Base-by-base conservation (phyloP, 192 early-diverging fungal genomes). In the Mortierella hygrophila region DNA sequence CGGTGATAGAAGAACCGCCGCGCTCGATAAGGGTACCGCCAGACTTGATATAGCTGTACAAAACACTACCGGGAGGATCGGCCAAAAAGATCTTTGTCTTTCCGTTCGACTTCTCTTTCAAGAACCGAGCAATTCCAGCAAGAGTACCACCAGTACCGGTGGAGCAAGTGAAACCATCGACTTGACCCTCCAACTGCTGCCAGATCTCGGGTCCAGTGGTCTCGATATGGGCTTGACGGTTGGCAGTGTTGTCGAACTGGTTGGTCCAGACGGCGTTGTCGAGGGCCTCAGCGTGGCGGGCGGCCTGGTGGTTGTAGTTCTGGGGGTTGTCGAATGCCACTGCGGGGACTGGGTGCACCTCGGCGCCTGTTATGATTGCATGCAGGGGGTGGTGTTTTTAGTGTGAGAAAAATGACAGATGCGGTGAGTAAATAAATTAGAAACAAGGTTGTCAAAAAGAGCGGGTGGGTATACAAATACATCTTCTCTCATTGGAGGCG, bases 191-290 rank as follows among this genome's bases (percentile, higher is more conserved):
- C 4, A 96, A 94, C 88, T 99, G 98, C 11, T 90, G 90, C 94
- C 94, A 96, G 82, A 99, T 98, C 86, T 99, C 98, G 2, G 98
- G 98, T 0, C 97, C 98, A 5, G 98, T 99, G 47, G 98, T 98
- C 83, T 98, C 97, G 77, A 97, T 94, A 73, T 99, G 98, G 11
- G 98, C 97, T 70, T 92, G 95, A 35, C 95, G 91, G 85, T 99
- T 99, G 49, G 96, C 97, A 16, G 88, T 90, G 88, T 98, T 98
- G 85, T 99, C 98, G 81, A 99, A 99, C 81, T 99, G 98, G 88
- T 99, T 97, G 13, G 98, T 98, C 97, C 97, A 99, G 32, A 97
- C 97, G 20, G 96, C 97, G 83, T 97, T 97, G 20, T 91, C 82
- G 20, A 96, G 77, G 1, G 90, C 82, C 77, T 95, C 93, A n/a